Evolutionary conservation across 1,284 basidiomycete genomes (phyloP).

Genomic region (Peniophora sp.): DNA sequence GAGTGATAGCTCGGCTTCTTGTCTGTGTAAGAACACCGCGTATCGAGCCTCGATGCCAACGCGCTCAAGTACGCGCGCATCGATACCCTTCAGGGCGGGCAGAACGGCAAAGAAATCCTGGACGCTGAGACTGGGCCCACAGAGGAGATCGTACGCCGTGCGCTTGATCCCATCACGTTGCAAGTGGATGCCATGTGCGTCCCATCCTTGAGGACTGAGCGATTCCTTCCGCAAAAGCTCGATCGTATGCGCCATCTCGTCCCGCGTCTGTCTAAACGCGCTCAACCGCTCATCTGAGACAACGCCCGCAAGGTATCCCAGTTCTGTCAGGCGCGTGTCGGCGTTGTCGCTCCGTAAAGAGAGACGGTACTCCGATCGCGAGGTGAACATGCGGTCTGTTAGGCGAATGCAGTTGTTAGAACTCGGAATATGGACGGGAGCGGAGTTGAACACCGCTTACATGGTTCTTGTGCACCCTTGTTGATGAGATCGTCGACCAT

Average conservation of each 20-base stretch:
- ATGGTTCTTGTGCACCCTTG: conserved; percentile 86
- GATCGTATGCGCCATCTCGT: conserved; percentile 43
- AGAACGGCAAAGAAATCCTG: conserved; percentile 38
- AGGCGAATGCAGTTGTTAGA: background rate
- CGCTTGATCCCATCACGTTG: conserved; percentile 52
- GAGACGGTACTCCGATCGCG: conserved; percentile 84
- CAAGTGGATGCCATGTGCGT: conserved; percentile 43
- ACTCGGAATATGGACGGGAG: background rate
- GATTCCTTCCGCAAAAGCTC: conserved; percentile 38
- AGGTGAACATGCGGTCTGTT: conserved; percentile 91
- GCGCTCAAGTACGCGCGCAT: conserved; percentile 47
- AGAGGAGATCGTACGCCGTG: conserved; percentile 71
- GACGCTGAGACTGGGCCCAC: conserved; percentile 52
- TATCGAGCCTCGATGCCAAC: conserved; percentile 66
- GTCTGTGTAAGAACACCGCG: conserved; percentile 53
- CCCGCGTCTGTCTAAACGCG: conserved; percentile 37
- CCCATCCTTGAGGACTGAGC: conserved; percentile 66
- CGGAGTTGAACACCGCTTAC: conserved; percentile 33
- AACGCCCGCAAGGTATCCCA: conserved; percentile 50
- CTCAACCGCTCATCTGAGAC: conserved; percentile 63
- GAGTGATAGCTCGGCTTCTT: conserved; percentile 67
- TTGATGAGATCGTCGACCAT: conserved; percentile 87
- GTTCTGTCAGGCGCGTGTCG: conserved; percentile 71
- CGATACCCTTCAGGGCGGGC: conserved; percentile 46
- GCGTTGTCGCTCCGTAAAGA: conserved; percentile 85